phyloP scores from a whole-genome alignment of 345 rosid species.

The Noccaea bulbosa region DNA sequence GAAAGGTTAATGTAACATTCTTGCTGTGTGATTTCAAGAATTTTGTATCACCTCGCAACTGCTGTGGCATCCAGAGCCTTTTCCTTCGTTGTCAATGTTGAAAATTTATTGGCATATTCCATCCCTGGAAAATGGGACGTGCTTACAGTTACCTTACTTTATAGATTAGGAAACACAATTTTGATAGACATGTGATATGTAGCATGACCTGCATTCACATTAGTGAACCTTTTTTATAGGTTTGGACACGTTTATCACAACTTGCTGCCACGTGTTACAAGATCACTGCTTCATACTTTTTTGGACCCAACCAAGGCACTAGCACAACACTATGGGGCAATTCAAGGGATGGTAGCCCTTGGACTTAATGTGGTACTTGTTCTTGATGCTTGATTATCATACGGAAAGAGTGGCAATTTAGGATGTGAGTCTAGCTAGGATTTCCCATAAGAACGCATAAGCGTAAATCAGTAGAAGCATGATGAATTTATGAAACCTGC shows the following conservation, averaged over 20 bases:
- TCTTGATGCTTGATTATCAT: slow-evolving; percentile 25
- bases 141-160: slow-evolving; percentile 7
- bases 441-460: slow-evolving; percentile 8
- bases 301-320: slow-evolving; percentile 80
- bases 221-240: slow-evolving; percentile 50
- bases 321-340: slow-evolving; percentile 89
- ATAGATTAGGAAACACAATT: slow-evolving; percentile 13
- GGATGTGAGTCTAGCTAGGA: slow-evolving; percentile 22
- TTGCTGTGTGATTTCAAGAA: slow-evolving; percentile 20
- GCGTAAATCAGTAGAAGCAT: neutral
- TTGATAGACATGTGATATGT: slow-evolving; percentile 5
- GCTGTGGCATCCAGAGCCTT: neutral
- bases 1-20: slow-evolving; percentile 53
- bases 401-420: slow-evolving; percentile 20
- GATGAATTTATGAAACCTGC: slow-evolving; percentile 1
- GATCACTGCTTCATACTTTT: slow-evolving; percentile 86
- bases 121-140: slow-evolving; percentile 6
- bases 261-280: slow-evolving; percentile 73
- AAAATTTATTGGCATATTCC: slow-evolving; percentile 11
- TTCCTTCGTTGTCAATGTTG: slow-evolving; percentile 10
- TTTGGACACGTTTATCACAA: slow-evolving; percentile 86
- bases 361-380: slow-evolving; percentile 77
- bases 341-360: slow-evolving; percentile 83
- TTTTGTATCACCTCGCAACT: slow-evolving; percentile 17
- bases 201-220: slow-evolving; percentile 26